phyloP scores from a whole-genome alignment of 192 early-diverging fungal species.

The Hyaloraphidium curvatum region DNA sequence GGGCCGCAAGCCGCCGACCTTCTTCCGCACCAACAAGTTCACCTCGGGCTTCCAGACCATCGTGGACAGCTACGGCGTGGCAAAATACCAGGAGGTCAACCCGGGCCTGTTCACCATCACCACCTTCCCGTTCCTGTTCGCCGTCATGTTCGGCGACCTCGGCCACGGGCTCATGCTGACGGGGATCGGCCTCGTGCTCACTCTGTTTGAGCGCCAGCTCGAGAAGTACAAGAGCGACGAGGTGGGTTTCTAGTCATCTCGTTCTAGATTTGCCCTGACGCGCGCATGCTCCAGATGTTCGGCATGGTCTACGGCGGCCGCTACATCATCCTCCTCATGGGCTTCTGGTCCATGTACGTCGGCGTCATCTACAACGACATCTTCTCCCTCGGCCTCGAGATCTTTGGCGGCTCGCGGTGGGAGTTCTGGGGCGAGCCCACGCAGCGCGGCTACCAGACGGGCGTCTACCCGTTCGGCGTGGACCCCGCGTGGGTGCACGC shows the following conservation, averaged over 20 bases:
- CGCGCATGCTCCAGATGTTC: too few relatives aligned
- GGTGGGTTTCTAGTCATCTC: too few relatives aligned
- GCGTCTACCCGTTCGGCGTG: too few relatives aligned
- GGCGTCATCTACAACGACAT: slow-evolving; percentile 97
- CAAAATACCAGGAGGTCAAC: slow-evolving; percentile 91
- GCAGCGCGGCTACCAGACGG: too few relatives aligned
- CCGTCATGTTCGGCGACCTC: slow-evolving; percentile 99
- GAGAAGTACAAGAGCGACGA: slow-evolving; percentile 56
- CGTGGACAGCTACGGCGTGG: slow-evolving; percentile 93
- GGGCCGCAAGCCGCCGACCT: slow-evolving; percentile 84
- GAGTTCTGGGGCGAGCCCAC: too few relatives aligned
- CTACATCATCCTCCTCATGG: slow-evolving; percentile 97
- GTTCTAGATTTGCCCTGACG: too few relatives aligned
- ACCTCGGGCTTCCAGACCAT: slow-evolving; percentile 93
- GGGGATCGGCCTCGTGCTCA: slow-evolving; percentile 47
- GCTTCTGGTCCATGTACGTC: slow-evolving; percentile 89
- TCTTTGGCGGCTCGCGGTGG: slow-evolving; percentile 63
- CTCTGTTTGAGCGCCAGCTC: slow-evolving; percentile 60
- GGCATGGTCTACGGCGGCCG: slow-evolving; percentile 83
- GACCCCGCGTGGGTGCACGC: slow-evolving; percentile 70
- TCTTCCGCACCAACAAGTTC: slow-evolving; percentile 87
- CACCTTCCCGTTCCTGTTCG: slow-evolving; percentile 97
- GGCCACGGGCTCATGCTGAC: slow-evolving; percentile 87
- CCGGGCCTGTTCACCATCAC: slow-evolving; percentile 95
- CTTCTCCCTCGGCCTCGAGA: slow-evolving; percentile 62